Evolutionary conservation across 2,329 filamentous ascomycete species (phyloP).

Genomic region (Botrytis porri): DNA sequence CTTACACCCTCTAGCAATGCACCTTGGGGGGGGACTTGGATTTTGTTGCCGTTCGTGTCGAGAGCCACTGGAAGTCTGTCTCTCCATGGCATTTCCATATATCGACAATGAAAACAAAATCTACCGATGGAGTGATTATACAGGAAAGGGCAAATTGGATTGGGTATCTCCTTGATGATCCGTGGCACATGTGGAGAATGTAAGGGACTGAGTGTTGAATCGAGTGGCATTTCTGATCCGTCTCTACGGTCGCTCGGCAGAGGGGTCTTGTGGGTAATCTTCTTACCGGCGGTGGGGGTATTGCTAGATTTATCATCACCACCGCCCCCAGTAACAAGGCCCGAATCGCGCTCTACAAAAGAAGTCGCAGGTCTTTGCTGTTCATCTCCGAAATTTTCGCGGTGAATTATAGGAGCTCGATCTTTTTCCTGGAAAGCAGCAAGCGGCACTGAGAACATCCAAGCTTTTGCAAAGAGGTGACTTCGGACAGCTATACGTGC

Average conservation of each 20-base stretch:
- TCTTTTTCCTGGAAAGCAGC: neutral
- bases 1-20: neutral
- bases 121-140: neutral
- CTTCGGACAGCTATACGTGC: neutral
- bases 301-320: neutral
- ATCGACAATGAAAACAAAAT: conserved; percentile 13
- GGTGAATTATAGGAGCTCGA: neutral
- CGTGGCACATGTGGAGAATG: neutral
- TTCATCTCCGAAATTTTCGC: neutral
- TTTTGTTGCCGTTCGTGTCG: neutral
- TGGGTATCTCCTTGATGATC: too few relatives aligned
- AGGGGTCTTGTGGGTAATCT: neutral
- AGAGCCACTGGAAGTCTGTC: neutral
- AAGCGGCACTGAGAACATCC: neutral
- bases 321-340: rapidly evolving
- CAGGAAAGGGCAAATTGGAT: neutral
- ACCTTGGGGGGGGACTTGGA: neutral
- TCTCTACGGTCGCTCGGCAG: neutral
- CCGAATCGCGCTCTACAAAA: neutral
- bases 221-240: too few relatives aligned
- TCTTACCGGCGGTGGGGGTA: neutral
- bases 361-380: neutral
- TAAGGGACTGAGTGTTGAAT: neutral
- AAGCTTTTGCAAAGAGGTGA: neutral
- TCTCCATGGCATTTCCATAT: conserved; percentile 6